Base-by-base conservation (phyloP, 2,329 filamentous ascomycete genomes). In the Colletotrichum sp. region DNA sequence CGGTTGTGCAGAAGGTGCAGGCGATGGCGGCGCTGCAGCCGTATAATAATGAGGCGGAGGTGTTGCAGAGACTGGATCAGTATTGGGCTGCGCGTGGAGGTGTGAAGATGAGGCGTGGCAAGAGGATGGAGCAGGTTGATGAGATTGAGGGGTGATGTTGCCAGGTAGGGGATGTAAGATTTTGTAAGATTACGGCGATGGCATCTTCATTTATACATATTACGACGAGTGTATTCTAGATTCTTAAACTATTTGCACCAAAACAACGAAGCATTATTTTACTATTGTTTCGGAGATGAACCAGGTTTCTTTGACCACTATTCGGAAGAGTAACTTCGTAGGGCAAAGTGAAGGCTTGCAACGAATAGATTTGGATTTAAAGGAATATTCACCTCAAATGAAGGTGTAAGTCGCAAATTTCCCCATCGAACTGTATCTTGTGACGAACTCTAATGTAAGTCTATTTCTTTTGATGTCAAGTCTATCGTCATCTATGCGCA, bases 31-130 rank as follows among this genome's bases (percentile, higher is more conserved):
- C 68, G 4, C 64, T 77, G n/a, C 72, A 76, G 59, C 72, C 72
- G 18, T 77, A 76, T 32, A 72, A 57, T 52, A 70, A 72, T 13
- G 72, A 26, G 5, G 64, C 72, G 3, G 64, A 72, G 28, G 72
- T 65, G 5, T 4, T 60, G 24, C 12, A 26, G 8, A 68, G 65
- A 6, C 52, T 72, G 7, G 30, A 67, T 3, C 24, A 62, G 55
- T 60, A 64, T 34, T 77, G 72, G 75, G n/a, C 62, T 15, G 8
- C 67, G 8, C 57, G 44, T 4, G 71, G 67, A 6, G 71, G 71
- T 30, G 30, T 57, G 13, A 69, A 80, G 32, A 82, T 82, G 80
- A 79, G 80, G 67, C 65, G 76, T 2, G 62, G 34, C 13, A 64
- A 44, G 62, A 36, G 81, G 18, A 8, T 21, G 8, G 18, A 21